Evolutionary conservation across 805 yeast species (phyloP), one percentile per base, ranked within the genome.

Genomic region (Zygosaccharomyces kombuchaensis): DNA sequence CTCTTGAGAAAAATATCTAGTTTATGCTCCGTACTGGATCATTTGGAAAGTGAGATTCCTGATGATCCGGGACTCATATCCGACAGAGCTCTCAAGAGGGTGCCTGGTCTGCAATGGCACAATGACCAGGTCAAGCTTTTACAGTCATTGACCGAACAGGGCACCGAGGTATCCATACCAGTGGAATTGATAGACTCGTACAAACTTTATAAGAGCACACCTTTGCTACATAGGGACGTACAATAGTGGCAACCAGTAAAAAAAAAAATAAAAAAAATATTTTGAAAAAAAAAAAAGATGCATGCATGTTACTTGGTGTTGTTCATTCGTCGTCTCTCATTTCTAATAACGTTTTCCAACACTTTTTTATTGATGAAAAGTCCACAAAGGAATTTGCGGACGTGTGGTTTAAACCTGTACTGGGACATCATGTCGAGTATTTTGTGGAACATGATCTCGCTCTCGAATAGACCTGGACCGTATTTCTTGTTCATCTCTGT

Each of bases 321-420:
- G 30, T 31, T 36, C 29, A 36, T 43, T 43, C 47, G 34, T 43
- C 45, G 70, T 44, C 75, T 65, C 45, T 76, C 79, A 40, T 72
- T 66, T 57, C 68, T 72, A 29, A 78, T 70, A 41, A 81, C 53
- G 9, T 64, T 63, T 48, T 81, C 87, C 59, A 84, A 65, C 36
- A 80, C 68, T 26, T 69, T 69, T 9, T 74, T 69, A 51, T 76
- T 75, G 44, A 78, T 76, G 52, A 86, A 78, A 43, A 84, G 66
- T 35, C 82, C 90, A 55, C 82, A 75, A 12, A 88, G 68, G 57
- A 81, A 83, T 51, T 78, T 73, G 30, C 95, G 68, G 14, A 78
- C 79, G 3, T 78, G 77, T 43, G 77, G 79, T 52, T 82, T 77
- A 63, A 79, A 85, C 39, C 73, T 75, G 71, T 66, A 88, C 60